Conservation (phyloP, 257 asterid species). For the Nicotiana noctiflora region DNA sequence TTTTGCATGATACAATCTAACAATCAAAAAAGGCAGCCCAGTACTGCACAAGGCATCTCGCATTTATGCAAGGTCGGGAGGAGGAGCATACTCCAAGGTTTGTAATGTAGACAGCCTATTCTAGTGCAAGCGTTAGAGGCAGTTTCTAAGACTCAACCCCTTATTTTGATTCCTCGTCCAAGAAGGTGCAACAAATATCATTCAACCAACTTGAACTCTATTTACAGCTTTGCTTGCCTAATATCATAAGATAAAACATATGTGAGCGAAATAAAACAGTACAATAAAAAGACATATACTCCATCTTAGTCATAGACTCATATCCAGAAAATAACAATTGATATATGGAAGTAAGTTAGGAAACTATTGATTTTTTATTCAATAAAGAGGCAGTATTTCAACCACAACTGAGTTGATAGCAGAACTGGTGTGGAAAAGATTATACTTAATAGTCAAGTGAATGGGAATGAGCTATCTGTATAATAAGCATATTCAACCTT, state of each 20-base stretch:
- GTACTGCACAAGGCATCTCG: too few species aligned
- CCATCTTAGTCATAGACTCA: not conserved
- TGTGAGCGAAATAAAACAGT: too few species aligned
- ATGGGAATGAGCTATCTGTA: not conserved
- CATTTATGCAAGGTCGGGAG: too few species aligned
- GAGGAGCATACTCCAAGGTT: too few species aligned
- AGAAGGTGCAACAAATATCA: not conserved
- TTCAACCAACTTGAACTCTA: slow-evolving; percentile 20
- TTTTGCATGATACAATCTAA: not conserved
- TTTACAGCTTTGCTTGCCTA: slow-evolving; percentile 37
- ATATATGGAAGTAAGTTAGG: not conserved
- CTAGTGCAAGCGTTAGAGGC: too few species aligned
- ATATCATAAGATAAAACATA: not conserved
- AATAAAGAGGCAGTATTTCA: not conserved
- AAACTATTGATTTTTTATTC: not conserved
- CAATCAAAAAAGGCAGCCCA: too few species aligned
- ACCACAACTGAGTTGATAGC: not conserved
- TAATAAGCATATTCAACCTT: not conserved
- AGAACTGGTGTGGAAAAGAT: not conserved
- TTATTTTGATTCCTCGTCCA: not conserved
- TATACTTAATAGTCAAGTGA: not conserved
- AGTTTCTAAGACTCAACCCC: too few species aligned
- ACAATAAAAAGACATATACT: too few species aligned
- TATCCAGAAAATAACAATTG: not conserved
- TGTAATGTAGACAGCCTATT: too few species aligned